Conservation (phyloP, 257 asterid species). For the Apocynum venetum region DNA sequence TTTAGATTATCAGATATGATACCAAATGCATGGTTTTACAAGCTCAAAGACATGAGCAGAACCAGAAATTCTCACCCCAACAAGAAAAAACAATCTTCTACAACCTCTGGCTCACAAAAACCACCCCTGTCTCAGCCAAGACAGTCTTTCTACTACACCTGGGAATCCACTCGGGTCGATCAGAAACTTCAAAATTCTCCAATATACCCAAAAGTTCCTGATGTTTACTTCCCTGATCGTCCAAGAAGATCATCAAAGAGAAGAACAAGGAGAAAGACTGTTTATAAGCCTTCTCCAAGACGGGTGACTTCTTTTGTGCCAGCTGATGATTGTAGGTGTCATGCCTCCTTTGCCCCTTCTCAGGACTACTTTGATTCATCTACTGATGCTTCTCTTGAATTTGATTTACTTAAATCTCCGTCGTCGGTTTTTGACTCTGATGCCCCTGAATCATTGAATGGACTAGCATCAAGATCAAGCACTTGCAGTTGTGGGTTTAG, state of each 20-base stretch:
- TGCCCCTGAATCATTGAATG: slow-evolving; percentile 18
- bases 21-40: slow-evolving; percentile 97
- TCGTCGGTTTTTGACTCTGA: slow-evolving; percentile 38
- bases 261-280: slow-evolving; percentile 44
- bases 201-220: slow-evolving; percentile 23
- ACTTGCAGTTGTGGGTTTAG: slow-evolving; percentile 38
- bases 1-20: slow-evolving; percentile 82
- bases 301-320: slow-evolving; percentile 18
- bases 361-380: slow-evolving; percentile 14
- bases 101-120: slow-evolving; percentile 17
- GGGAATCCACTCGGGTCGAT: slow-evolving; percentile 22
- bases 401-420: slow-evolving; percentile 33
- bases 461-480: slow-evolving; percentile 28
- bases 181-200: slow-evolving; percentile 29
- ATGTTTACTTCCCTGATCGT: slow-evolving; percentile 42
- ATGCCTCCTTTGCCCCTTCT: slow-evolving; percentile 2
- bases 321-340: slow-evolving; percentile 9
- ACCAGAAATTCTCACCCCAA: slow-evolving; percentile 28
- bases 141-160: slow-evolving; percentile 47
- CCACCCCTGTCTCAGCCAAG: slow-evolving; percentile 29
- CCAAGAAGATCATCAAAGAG: slow-evolving; percentile 49
- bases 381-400: slow-evolving; percentile 27
- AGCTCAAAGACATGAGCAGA: slow-evolving; percentile 81
- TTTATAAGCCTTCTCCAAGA: slow-evolving; percentile 74
- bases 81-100: slow-evolving; percentile 35